Evolutionary conservation across 305 asterid species (phyloP), one percentile per base, ranked within the genome.

Genomic region (Galium porrigens): DNA sequence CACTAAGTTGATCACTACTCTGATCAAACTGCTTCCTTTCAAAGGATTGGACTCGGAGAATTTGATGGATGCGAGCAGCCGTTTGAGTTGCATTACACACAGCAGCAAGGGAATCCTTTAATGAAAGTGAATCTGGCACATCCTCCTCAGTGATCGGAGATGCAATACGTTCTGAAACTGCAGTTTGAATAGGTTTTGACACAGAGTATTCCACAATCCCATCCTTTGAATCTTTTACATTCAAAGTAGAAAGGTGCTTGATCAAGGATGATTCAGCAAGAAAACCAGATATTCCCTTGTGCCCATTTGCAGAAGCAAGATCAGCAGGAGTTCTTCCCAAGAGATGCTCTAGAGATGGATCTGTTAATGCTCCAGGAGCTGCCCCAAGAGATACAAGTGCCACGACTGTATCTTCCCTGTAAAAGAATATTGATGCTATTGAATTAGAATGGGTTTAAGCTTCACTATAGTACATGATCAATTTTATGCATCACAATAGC

Each of bases 261-360:
- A 86, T 89, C 82, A 92, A 74, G 69, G 86, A 68, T 62, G 84
- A 69, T 77, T 92, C 99, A 9, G 94, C 96, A 71, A 92, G 89
- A 74, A 80, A 92, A 66, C 99, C 99, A 68, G 96, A 82, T 68
- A 92, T 92, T 58, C 96, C 99, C 83, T 92, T 92, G 80, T 92
- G 94, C 49, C 96, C 95, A 75, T 80, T 78, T 66, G 77, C 79
- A 65, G 99, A 85, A 71, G 95, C 99, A 77, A 92, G 85, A 69
- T 92, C 96, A 39, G 95, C 94, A 30, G 99, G 99, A 63, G 95
- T 85, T 80, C 80, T 80, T 61, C 82, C 83, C 74, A 63, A 68
- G 37, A 89, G 95, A 79, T 74, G 70, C 75, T 87, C 85, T 53
- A 84, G 81, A 71, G 87, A 78, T 42, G 96, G 99, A 70, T 87